Conservation (phyloP, 2,329 filamentous ascomycete genomes). For the Drechmeria coniospora region DNA sequence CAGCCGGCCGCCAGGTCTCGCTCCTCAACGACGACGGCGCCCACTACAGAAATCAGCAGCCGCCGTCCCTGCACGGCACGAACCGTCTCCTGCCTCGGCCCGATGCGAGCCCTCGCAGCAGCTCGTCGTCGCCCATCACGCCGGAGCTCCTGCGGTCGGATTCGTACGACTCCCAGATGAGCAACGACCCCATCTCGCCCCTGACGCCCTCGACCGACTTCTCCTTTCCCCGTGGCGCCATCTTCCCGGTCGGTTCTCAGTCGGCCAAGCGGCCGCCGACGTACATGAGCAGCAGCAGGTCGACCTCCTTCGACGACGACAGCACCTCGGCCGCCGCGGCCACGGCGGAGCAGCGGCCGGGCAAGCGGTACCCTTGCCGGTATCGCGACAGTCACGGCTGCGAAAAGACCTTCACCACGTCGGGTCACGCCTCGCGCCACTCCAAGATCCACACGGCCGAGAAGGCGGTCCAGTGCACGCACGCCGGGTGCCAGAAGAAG, state of each 20-base stretch:
- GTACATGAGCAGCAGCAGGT: conserved; percentile 27
- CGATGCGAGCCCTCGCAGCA: conserved; percentile 21
- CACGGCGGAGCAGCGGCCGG: conserved; percentile 26
- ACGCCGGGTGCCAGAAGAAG: conserved; percentile 58
- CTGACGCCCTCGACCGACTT: conserved; percentile 35
- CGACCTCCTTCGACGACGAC: conserved; percentile 37
- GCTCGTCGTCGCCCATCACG: conserved; percentile 32
- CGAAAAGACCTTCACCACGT: conserved; percentile 70
- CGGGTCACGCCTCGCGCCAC: conserved; percentile 70
- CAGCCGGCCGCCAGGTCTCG: conserved; percentile 41
- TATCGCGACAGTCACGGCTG: conserved; percentile 57
- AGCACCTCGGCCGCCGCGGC: conserved; percentile 17
- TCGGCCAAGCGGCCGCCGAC: conserved; percentile 25
- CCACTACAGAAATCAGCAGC: conserved; percentile 5
- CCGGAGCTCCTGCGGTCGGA: conserved; percentile 44
- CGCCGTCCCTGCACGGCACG: no score
- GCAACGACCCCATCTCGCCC: conserved; percentile 38
- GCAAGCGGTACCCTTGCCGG: conserved; percentile 61
- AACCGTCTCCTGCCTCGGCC: conserved; percentile 14
- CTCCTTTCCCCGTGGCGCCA: conserved; percentile 22
- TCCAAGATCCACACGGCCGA: conserved; percentile 74
- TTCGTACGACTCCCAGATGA: conserved; percentile 45
- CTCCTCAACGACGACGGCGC: conserved; percentile 39
- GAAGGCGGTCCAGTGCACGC: conserved; percentile 57
- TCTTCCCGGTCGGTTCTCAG: conserved; percentile 20